phyloP scores from a whole-genome alignment of 805 yeast genomes.

The Kuraishia ogatae region DNA sequence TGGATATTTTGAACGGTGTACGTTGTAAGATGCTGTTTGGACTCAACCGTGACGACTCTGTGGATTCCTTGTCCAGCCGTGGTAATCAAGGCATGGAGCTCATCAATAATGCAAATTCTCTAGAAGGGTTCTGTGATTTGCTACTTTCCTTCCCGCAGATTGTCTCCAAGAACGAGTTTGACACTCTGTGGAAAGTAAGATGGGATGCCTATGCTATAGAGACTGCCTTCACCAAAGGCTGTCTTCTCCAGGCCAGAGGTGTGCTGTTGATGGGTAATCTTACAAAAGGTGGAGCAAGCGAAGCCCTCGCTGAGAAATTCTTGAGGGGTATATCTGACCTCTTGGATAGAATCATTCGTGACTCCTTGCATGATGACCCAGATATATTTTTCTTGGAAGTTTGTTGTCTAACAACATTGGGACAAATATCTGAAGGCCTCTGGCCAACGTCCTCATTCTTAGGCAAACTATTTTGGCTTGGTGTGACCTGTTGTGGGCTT shows the following conservation, averaged over 20 bases:
- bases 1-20: constrained; percentile 45
- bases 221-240: constrained; percentile 45
- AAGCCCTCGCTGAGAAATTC: constrained; percentile 27
- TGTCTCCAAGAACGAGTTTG: constrained; percentile 36
- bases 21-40: constrained; percentile 65
- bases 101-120: constrained; percentile 34
- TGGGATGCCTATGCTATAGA: constrained; percentile 60
- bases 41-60: constrained; percentile 43
- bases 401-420: constrained; percentile 33
- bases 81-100: constrained; percentile 19
- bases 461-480: constrained; percentile 41
- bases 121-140: constrained; percentile 52
- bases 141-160: constrained; percentile 43
- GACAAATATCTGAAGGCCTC: constrained; percentile 41
- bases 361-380: background rate
- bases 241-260: constrained; percentile 61
- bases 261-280: constrained; percentile 62
- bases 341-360: constrained; percentile 5
- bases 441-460: constrained; percentile 34
- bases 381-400: constrained; percentile 22
- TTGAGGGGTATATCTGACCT: constrained; percentile 17
- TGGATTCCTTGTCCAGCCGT: constrained; percentile 14
- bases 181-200: constrained; percentile 49
- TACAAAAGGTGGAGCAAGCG: constrained; percentile 54
- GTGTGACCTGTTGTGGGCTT: constrained; percentile 14